Base-by-base conservation (phyloP, 129 eudicot genomes). In the Erigeron canadensis region DNA sequence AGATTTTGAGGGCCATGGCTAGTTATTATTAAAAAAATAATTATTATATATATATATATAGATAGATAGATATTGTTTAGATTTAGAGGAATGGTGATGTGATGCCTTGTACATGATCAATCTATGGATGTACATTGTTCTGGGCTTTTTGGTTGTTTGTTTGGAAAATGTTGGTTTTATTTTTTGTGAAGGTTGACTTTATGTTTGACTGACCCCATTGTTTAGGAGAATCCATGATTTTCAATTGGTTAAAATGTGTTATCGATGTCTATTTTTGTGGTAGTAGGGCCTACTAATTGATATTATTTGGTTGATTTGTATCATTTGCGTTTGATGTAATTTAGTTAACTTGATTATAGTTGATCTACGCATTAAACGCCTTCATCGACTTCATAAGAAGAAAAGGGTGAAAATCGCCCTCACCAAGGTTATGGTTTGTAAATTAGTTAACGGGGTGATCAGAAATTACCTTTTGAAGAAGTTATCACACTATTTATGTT, bases 1-100 rank as follows among this genome's bases (percentile, higher is more conserved):
- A 58, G 69, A 45, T 44, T 37, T 67, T 50, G 39, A 55, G 28
- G 67, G 76, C 45, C 67, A 71, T 15, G 19, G n/a, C n/a, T n/a
- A n/a, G n/a, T n/a, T n/a, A n/a, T n/a, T n/a, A n/a, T n/a, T n/a
- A n/a, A n/a, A n/a, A n/a, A n/a, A n/a, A n/a, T n/a, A n/a, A n/a
- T n/a, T n/a, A n/a, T n/a, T n/a, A n/a, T n/a, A n/a, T n/a, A n/a
- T n/a, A n/a, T n/a, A n/a, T n/a, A n/a, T n/a, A n/a, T n/a, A n/a
- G n/a, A n/a, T n/a, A n/a, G n/a, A n/a, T n/a, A n/a, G n/a, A n/a
- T n/a, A n/a, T 48, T 47, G 37, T 5, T 56, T 43, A 28, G 39
- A 72, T 72, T 46, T 47, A 60, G 77, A 34, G 8, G 12, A 60
- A 48, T 13, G 45, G 18, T 72, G 28, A 1, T 45, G 2, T 16